Evolutionary conservation across 192 early-diverging fungal species (phyloP).

Genomic region (Backusella mclennaniae): DNA sequence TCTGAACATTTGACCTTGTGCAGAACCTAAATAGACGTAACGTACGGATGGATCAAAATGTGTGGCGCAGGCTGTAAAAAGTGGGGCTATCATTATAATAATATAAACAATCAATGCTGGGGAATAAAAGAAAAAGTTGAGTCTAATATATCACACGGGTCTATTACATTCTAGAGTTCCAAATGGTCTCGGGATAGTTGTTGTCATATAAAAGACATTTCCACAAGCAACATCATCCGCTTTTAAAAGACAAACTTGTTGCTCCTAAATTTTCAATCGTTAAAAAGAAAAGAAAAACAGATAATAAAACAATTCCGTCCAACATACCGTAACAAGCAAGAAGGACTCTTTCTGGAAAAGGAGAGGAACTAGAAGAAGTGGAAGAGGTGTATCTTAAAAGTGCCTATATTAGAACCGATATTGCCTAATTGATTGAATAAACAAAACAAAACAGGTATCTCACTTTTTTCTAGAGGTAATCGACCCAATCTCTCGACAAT

Average conservation of each 20-base stretch:
- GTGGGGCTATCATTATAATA: background rate
- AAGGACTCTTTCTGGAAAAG: constrained; percentile 14
- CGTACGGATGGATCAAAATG: background rate
- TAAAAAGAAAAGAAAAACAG: too few relatives aligned
- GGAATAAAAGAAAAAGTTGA: background rate
- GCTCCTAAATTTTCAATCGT: background rate
- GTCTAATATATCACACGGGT: too few relatives aligned
- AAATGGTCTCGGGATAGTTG: background rate
- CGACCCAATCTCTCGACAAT: constrained; percentile 20
- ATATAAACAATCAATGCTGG: background rate
- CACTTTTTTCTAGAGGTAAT: constrained; percentile 29
- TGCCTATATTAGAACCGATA: background rate
- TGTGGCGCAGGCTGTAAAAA: constrained; percentile 22
- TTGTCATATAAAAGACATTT: constrained; percentile 22
- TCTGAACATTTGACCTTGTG: constrained; percentile 15
- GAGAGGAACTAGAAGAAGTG: constrained; percentile 25
- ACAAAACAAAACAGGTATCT: background rate
- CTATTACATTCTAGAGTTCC: background rate
- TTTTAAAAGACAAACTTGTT: constrained; percentile 13
- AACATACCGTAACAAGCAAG: constrained; percentile 20
- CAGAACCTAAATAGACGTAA: constrained; percentile 15
- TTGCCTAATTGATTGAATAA: background rate
- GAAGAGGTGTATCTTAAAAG: constrained; percentile 23
- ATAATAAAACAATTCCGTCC: too few relatives aligned
- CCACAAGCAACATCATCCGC: constrained; percentile 26